Conservation (phyloP, 2,329 filamentous ascomycete species). For the Ploettnerulaceae sp. region DNA sequence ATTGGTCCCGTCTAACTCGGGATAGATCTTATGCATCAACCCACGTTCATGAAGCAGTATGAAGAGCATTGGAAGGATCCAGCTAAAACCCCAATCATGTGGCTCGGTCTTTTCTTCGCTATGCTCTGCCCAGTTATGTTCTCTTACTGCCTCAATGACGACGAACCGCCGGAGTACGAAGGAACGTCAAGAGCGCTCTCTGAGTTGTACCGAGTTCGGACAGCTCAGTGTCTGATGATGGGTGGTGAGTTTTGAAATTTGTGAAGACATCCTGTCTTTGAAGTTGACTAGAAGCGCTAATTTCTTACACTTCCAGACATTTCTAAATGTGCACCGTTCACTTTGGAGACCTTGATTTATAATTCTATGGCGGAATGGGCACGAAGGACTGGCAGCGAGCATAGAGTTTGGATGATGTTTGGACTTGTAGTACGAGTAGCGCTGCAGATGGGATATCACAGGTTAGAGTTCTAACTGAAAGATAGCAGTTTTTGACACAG, state of each 20-base stretch:
- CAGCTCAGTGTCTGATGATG: slow-evolving; percentile 71
- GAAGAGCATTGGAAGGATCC: slow-evolving; percentile 61
- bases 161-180: slow-evolving; percentile 70
- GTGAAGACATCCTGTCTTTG: too few relatives aligned
- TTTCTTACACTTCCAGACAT: slow-evolving; percentile 39
- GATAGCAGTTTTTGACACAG: slow-evolving; percentile 58
- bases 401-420: slow-evolving; percentile 42
- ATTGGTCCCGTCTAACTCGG: neutral
- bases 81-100: slow-evolving; percentile 65
- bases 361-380: slow-evolving; percentile 71
- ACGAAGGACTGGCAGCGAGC: slow-evolving; percentile 64
- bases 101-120: slow-evolving; percentile 72
- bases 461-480: slow-evolving; percentile 9
- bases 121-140: slow-evolving; percentile 70
- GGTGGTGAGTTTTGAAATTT: too few relatives aligned
- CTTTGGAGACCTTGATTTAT: slow-evolving; percentile 68
- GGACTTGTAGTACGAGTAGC: slow-evolving; percentile 49
- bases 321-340: slow-evolving; percentile 67
- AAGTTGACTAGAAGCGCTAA: neutral
- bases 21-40: slow-evolving; percentile 69
- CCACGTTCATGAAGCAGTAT: slow-evolving; percentile 61
- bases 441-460: slow-evolving; percentile 54
- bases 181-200: slow-evolving; percentile 51
- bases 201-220: slow-evolving; percentile 60
- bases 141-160: slow-evolving; percentile 69